phyloP scores from a whole-genome alignment of 805 yeast genomes.

The Wickerhamiella azyma region DNA sequence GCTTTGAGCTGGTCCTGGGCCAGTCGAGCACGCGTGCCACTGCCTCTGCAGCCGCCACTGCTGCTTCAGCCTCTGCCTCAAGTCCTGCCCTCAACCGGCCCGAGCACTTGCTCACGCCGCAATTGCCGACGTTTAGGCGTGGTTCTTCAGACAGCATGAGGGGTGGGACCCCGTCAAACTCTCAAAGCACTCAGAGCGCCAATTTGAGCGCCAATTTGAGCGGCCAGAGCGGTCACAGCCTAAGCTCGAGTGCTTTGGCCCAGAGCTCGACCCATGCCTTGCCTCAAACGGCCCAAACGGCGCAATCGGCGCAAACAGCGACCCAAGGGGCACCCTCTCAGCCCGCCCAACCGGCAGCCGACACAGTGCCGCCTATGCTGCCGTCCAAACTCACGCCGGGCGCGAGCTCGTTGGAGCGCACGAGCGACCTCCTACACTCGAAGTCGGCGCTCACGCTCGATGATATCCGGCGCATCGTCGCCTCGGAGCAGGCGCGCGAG shows the following conservation, averaged over 20 bases:
- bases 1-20: conserved; percentile 36
- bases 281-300: too few species aligned
- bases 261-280: too few species aligned
- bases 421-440: conserved; percentile 57
- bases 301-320: too few species aligned
- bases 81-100: conserved; percentile 10
- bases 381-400: not conserved
- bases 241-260: too few species aligned
- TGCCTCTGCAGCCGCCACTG: too few species aligned
- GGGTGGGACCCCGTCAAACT: too few species aligned
- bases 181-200: too few species aligned
- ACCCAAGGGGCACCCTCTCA: too few species aligned
- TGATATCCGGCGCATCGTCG: conserved; percentile 93
- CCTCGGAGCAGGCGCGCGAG: conserved; percentile 91
- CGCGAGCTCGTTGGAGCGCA: conserved; percentile 35
- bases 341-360: too few species aligned
- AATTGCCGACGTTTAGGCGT: conserved; percentile 1
- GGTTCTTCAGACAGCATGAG: not conserved
- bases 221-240: too few species aligned
- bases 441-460: conserved; percentile 83
- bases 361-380: not conserved
- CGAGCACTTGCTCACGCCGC: not conserved
- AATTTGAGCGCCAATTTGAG: too few species aligned
- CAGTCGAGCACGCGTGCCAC: too few species aligned
- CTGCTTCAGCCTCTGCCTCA: conserved; percentile 8